Evolutionary conservation across 176 grass and related monocot genomes (phyloP), one percentile per base, ranked within the genome.

Genomic region (Ensete glaucum): DNA sequence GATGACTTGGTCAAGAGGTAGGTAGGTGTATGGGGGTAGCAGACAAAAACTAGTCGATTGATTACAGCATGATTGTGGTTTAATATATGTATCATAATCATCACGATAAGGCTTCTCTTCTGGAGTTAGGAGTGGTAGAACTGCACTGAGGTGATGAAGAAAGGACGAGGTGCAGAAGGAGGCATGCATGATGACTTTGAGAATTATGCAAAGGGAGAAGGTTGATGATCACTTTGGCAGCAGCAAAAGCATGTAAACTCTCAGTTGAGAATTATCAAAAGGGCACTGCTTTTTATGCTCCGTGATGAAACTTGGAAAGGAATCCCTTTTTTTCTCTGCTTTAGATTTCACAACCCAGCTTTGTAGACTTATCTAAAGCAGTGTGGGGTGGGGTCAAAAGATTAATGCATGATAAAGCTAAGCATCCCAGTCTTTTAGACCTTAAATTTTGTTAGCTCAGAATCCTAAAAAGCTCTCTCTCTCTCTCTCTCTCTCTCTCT

Each of bases 261-360:
- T 56, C 52, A 63, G 57, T 73, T 73, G 76, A 83, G 67, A 83
- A 83, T 79, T 81, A 83, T 73, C 77, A 87, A 87, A 87, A 76
- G 81, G 67, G 52, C 85, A 80, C 81, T 81, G 76, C 85, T 87
- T 87, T 83, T 87, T 60, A 87, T 87, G 81, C 81, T 77, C 60
- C 69, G 72, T 83, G 77, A 87, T 83, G 81, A 81, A 52, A 83
- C 83, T 80, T 77, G 64, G 75, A 83, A 87, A 83, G 17, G 79
- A 80, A 82, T 78, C 50, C 66, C 72, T 87, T 80, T 87, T 80
- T 83, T 74, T 19, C 58, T 29, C 63, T 62, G 64, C 16, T 62
- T 76, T 85, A 54, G 12, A 74, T 81, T 73, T 83, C 76, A 82
- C 62, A 79, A 87, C 51, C 72, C 85, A 87, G 53, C 75, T 54